These are phyloP conservation scores for Lagenidium giganteum DNA, from an alignment of 352 stramenopile species.

Conservation along the genomic window DNA sequence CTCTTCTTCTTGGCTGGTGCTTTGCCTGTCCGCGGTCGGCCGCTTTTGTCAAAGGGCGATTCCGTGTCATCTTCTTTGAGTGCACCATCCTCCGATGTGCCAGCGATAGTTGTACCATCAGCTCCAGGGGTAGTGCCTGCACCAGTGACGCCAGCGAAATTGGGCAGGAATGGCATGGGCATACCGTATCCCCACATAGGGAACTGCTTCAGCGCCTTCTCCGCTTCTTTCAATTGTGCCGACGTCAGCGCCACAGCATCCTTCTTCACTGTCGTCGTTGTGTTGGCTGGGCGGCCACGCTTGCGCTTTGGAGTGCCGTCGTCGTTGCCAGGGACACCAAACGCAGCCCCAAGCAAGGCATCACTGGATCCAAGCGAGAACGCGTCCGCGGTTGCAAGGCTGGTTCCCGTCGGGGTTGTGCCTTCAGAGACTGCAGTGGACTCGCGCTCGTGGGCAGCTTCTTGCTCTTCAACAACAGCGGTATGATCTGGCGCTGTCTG, in stretches of 20 bases:
- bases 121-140: conserved; percentile 34
- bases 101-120: conserved; percentile 21
- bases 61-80: conserved; percentile 24
- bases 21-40: conserved; percentile 24
- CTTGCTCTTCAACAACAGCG: too few species aligned
- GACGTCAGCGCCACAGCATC: conserved; percentile 45
- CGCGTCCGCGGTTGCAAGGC: not conserved
- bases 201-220: conserved; percentile 63
- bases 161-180: conserved; percentile 42
- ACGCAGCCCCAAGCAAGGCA: conserved; percentile 24
- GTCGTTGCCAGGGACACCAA: conserved; percentile 31
- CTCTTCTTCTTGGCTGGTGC: conserved; percentile 66
- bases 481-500: too few species aligned
- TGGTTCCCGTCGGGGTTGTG: too few species aligned
- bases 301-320: conserved; percentile 67
- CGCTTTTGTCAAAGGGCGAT: conserved; percentile 7
- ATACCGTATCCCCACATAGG: conserved; percentile 59
- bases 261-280: too few species aligned
- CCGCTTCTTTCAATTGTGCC: conserved; percentile 31
- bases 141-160: conserved; percentile 31
- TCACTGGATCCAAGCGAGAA: conserved; percentile 3
- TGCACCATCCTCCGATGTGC: conserved; percentile 16
- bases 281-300: conserved; percentile 51
- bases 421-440: too few species aligned
- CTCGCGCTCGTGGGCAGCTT: too few species aligned